Conservation (phyloP, 1,284 basidiomycete species). For the Polyporus tsugae region DNA sequence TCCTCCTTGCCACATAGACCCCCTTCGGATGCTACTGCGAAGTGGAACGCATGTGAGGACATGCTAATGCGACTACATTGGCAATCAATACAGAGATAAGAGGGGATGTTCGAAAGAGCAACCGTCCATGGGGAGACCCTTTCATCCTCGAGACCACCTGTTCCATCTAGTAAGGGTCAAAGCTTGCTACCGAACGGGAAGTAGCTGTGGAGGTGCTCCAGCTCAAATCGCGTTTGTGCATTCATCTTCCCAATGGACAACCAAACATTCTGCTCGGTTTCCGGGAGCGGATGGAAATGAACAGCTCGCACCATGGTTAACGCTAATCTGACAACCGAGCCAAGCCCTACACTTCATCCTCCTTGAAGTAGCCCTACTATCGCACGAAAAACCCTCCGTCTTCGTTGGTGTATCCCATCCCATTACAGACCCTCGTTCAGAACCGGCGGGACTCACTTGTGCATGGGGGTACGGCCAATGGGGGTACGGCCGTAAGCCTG, state of each 20-base stretch:
- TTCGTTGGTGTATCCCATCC: not conserved
- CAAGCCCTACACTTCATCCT: not conserved
- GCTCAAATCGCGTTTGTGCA: no score
- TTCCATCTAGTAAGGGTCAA: no score
- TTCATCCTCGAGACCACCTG: no score
- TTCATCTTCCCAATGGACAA: not conserved
- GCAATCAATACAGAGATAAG: not conserved
- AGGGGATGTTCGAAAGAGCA: not conserved
- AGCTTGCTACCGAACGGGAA: not conserved
- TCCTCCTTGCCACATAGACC: constrained; percentile 69
- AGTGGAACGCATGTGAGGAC: not conserved
- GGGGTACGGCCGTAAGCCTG: constrained; percentile 77
- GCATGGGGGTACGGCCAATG: constrained; percentile 78
- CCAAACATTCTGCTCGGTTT: no score
- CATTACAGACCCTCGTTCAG: not conserved
- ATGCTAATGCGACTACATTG: not conserved
- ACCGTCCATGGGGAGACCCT: no score
- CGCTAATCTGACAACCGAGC: not conserved
- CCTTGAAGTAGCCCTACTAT: not conserved
- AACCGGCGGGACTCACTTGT: constrained; percentile 56
- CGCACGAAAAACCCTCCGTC: not conserved
- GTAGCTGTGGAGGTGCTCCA: not conserved
- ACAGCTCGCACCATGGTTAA: not conserved
- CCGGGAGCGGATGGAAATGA: not conserved
- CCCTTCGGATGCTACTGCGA: constrained; percentile 63